Conservation (phyloP, 345 rosid genomes). For the Brassica rapa region DNA sequence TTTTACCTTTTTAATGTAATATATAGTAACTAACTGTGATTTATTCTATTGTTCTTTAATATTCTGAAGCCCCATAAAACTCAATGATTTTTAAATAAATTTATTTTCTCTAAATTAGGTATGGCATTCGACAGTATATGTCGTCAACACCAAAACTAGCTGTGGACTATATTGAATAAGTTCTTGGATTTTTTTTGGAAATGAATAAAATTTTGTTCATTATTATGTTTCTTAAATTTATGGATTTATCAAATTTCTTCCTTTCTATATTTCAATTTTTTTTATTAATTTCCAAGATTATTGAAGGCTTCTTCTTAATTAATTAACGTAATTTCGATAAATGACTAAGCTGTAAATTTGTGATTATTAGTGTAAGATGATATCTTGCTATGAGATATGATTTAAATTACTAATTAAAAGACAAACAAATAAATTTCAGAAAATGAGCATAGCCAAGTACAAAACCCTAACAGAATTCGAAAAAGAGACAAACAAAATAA, state of each 20-base stretch:
- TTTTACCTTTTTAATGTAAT: background rate
- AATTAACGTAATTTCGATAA: background rate
- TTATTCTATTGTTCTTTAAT: background rate
- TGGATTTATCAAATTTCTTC: background rate
- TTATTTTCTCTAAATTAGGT: too few relatives aligned
- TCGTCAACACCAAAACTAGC: background rate
- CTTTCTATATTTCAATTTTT: background rate
- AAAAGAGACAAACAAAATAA: background rate
- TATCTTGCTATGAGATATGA: too few relatives aligned
- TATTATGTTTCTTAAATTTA: background rate
- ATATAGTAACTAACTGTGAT: background rate
- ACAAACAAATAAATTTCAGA: background rate
- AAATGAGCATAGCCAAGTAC: slow-evolving; percentile 2
- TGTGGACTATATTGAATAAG: background rate
- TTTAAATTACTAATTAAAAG: background rate
- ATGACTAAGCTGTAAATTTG: background rate
- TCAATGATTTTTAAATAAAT: background rate
- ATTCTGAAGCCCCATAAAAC: background rate
- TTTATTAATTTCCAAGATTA: background rate
- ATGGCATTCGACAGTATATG: background rate
- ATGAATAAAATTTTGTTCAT: background rate
- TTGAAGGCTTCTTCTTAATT: background rate
- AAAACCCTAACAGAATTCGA: background rate
- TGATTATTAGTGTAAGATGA: background rate
- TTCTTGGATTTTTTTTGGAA: background rate